A percentile compares a stretch with the other conserved stretches of the same genome.
phyloP scores from a whole-genome alignment of 164 flowering plant genomes.

The Tetrastigma voinierianum region DNA sequence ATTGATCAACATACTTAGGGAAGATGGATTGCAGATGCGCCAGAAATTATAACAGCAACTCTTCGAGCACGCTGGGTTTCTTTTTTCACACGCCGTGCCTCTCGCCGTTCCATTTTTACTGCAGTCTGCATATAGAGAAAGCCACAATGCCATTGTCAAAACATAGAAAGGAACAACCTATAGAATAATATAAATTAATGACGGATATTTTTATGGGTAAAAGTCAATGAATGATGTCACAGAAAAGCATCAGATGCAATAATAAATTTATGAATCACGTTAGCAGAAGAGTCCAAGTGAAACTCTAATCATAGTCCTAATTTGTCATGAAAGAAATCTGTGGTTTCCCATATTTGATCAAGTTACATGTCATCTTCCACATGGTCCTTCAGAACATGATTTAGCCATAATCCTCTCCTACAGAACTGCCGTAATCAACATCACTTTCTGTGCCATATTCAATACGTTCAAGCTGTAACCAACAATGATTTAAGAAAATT shows the following conservation, averaged over 20 bases:
- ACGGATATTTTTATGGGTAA: too few species aligned
- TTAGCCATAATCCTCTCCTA: conserved; percentile 55
- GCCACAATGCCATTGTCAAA: conserved; percentile 1
- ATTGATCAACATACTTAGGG: conserved; percentile 44
- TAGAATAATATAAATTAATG: too few species aligned
- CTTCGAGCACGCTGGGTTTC: conserved; percentile 80
- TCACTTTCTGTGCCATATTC: conserved; percentile 69
- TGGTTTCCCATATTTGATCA: conserved; percentile 58
- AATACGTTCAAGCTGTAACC: conserved; percentile 59
- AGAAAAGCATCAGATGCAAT: too few species aligned
- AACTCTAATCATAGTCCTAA: conserved; percentile 20
- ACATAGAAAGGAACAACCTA: background rate
- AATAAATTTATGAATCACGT: conserved; percentile 61
- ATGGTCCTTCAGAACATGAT: conserved; percentile 40
- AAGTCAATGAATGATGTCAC: too few species aligned
- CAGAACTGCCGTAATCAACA: conserved; percentile 33
- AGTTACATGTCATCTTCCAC: conserved; percentile 42
- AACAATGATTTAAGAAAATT: background rate
- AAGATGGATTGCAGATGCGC: conserved; percentile 75
- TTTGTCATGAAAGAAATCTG: conserved; percentile 45
- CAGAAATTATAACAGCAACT: conserved; percentile 72
- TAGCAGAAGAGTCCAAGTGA: conserved; percentile 43
- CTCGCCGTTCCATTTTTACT: conserved; percentile 84
- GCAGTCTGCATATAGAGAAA: conserved; percentile 47
- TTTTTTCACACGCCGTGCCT: conserved; percentile 76